Evolutionary conservation across 2,329 filamentous ascomycete species (phyloP), one percentile per base, ranked within the genome.

Genomic region (Aspergillus brunneoviolaceus): DNA sequence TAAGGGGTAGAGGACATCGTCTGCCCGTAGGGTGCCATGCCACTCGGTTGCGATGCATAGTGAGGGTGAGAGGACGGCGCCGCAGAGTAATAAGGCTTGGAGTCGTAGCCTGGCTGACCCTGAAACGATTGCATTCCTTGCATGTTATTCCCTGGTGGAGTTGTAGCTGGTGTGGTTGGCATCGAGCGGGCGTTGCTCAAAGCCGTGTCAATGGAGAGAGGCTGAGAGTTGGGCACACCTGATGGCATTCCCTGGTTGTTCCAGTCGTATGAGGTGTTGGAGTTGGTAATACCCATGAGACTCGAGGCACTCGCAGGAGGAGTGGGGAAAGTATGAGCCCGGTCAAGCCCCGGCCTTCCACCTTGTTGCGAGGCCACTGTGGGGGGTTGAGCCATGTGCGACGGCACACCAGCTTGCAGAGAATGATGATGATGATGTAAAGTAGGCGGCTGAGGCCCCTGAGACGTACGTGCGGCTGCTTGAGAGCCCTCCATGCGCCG

Each of bases 231-330:
- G 71, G 88, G 86, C 51, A 84, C 79, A 21, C 74, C 76, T n/a
- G 84, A 83, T 63, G 79, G 83, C 82, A 91, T 88, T 63, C 84
- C 84, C 70, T 85, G 84, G 60, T 79, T 77, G 76, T 85, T 83
- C 91, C 93, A 97, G 72, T 93, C 89, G 74, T 94, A 96, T 47
- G 85, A 89, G 66, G 78, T 84, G 35, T 91, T 89, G 45, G 89
- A 87, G 65, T 85, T 85, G 50, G 87, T 87, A 83, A 96, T 91
- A 62, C 85, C 80, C 79, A 87, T 92, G 50, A 96, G 86, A 76
- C 92, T 91, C 0, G 92, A 95, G n/a, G 92, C 90, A 74, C 91
- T 97, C 0, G 93, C 91, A 1, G 94, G 93, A 39, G 94, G 94
- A 3, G 94, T 97, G 3, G 94, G 93, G 77, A 97, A 97, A 2